These are phyloP conservation scores for Fusarium buharicum DNA, from an alignment of 2,329 filamentous ascomycete species.

Conservation along the genomic window DNA sequence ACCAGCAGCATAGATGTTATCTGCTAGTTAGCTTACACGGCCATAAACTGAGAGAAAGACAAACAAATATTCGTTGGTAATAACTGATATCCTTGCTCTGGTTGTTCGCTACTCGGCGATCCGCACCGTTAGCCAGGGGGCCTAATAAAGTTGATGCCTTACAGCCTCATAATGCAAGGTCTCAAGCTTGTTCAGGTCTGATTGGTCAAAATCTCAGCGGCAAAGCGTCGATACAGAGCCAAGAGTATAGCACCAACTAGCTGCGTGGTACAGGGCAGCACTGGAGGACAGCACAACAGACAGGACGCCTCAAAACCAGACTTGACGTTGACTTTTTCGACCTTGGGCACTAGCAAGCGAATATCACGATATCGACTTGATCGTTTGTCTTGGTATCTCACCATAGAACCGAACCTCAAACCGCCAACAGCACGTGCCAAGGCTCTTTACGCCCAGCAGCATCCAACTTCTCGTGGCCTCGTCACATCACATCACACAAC, in stretches of 20 bases:
- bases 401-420: not conserved
- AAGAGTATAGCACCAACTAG: slow-evolving; percentile 32
- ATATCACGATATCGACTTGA: slow-evolving; percentile 11
- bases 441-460: slow-evolving; percentile 27
- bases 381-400: not conserved
- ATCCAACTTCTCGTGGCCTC: slow-evolving; percentile 10
- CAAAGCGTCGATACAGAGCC: slow-evolving; percentile 34
- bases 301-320: slow-evolving; percentile 26
- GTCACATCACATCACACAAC: slow-evolving; percentile 27
- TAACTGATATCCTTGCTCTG: not conserved
- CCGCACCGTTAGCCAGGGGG: slow-evolving; percentile 29
- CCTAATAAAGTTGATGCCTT: slow-evolving; percentile 44
- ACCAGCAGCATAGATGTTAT: not conserved
- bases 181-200: slow-evolving; percentile 22
- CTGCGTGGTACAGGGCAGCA: slow-evolving; percentile 35
- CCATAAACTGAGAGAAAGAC: not conserved
- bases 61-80: not conserved
- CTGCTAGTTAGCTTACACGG: too few relatives aligned
- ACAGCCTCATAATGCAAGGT: slow-evolving; percentile 36
- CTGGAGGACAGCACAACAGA: slow-evolving; percentile 34
- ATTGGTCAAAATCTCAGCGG: slow-evolving; percentile 46
- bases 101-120: not conserved
- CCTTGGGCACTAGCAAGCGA: slow-evolving; percentile 7
- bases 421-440: slow-evolving; percentile 30
- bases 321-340: slow-evolving; percentile 11